Conservation (phyloP, 1,284 basidiomycete genomes). For the Tilletia caries region DNA sequence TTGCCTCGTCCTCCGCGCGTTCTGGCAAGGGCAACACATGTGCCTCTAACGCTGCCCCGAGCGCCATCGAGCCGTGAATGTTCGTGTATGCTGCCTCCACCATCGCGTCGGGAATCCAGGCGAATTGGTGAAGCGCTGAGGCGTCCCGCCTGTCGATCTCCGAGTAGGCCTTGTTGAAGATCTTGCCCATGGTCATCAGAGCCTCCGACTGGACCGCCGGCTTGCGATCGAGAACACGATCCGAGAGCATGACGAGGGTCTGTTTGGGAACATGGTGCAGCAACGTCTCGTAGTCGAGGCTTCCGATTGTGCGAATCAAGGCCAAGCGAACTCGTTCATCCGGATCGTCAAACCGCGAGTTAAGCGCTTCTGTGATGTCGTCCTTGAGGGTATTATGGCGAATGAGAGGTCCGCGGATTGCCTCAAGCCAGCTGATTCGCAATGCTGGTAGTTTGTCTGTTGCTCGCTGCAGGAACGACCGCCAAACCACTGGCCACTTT, state of each 20-base stretch:
- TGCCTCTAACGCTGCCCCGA: constrained; percentile 61
- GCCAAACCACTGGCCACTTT: constrained; percentile 76
- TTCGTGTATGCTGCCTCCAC: constrained; percentile 56
- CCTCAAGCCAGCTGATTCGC: constrained; percentile 75
- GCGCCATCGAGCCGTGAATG: constrained; percentile 59
- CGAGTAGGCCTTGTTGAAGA: constrained; percentile 77
- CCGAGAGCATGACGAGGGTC: constrained; percentile 67
- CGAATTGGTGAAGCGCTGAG: constrained; percentile 73
- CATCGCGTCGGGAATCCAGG: constrained; percentile 85
- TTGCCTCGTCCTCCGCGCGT: constrained; percentile 67
- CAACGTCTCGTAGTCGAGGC: constrained; percentile 84
- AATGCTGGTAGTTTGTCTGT: constrained; percentile 73
- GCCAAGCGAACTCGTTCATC: constrained; percentile 88
- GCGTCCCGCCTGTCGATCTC: constrained; percentile 85
- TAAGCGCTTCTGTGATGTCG: constrained; percentile 30
- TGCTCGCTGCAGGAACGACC: constrained; percentile 73
- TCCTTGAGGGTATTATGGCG: constrained; percentile 70
- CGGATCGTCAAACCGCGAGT: constrained; percentile 62
- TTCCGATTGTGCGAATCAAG: constrained; percentile 74
- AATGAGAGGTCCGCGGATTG: constrained; percentile 61
- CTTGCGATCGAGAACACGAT: constrained; percentile 81
- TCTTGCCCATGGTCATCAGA: constrained; percentile 69
- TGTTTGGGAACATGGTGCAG: constrained; percentile 72
- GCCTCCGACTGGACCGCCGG: constrained; percentile 77
- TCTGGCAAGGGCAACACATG: constrained; percentile 77